Evolutionary conservation across 2,329 filamentous ascomycete species (phyloP).

Genomic region (Claviceps sp.): DNA sequence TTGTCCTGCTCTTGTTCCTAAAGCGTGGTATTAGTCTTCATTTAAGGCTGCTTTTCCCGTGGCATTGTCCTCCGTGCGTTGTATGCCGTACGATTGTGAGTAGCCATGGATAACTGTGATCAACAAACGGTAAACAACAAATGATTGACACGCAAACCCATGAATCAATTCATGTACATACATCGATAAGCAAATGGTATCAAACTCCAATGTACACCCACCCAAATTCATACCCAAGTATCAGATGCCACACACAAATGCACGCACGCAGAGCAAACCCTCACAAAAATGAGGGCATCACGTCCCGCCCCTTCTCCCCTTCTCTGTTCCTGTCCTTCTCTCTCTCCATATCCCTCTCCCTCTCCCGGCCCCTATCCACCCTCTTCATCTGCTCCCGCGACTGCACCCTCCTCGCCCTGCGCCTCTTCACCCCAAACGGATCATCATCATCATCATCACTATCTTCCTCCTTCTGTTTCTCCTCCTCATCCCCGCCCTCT

Average conservation of each 20-base stretch:
- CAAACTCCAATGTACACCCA: too few relatives aligned
- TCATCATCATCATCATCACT: constrained; percentile 19
- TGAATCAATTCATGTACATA: too few relatives aligned
- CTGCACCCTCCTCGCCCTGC: constrained; percentile 17
- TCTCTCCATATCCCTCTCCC: background rate
- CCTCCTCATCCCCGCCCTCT: background rate
- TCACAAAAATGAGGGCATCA: constrained; percentile 26
- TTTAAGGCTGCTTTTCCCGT: too few relatives aligned
- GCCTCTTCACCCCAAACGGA: constrained; percentile 21
- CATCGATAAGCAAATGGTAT: too few relatives aligned
- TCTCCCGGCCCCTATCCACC: background rate
- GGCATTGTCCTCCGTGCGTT: too few relatives aligned
- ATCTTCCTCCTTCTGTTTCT: background rate
- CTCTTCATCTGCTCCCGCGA: constrained; percentile 15
- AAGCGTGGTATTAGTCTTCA: too few relatives aligned
- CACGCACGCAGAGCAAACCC: background rate
- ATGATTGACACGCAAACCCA: too few relatives aligned
- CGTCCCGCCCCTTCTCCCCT: constrained; percentile 10
- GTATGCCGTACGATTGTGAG: too few relatives aligned
- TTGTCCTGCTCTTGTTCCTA: too few relatives aligned
- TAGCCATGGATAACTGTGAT: too few relatives aligned
- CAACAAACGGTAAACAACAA: too few relatives aligned
- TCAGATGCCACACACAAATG: background rate
- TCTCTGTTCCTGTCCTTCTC: background rate
- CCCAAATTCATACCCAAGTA: background rate